Evolutionary conservation across 257 asterid genomes (phyloP).

Genomic region (Prunella vulgaris): DNA sequence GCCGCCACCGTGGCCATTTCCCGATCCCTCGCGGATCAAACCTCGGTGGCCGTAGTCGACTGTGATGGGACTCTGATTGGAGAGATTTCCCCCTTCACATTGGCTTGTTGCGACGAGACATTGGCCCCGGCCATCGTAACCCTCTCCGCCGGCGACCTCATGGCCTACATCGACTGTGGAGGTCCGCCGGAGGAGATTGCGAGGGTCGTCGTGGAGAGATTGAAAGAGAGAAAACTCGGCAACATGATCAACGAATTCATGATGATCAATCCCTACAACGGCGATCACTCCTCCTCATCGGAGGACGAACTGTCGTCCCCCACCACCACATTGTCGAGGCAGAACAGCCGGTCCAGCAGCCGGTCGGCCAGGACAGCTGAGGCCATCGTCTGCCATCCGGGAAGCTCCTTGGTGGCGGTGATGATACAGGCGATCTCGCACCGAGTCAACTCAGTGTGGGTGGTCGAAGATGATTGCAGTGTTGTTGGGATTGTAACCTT

Average conservation of each 20-base stretch:
- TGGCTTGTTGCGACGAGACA: constrained; percentile 56
- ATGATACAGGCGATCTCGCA: constrained; percentile 82
- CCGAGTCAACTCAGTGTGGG: constrained; percentile 87
- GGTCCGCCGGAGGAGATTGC: constrained; percentile 71
- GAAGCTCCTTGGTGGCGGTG: constrained; percentile 85
- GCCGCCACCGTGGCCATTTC: constrained; percentile 41
- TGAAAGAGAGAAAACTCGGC: constrained; percentile 52
- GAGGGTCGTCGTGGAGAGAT: constrained; percentile 44
- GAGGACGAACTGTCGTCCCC: constrained; percentile 53
- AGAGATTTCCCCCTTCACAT: constrained; percentile 68
- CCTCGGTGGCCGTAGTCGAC: constrained; percentile 77
- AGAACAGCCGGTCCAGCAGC: constrained; percentile 32
- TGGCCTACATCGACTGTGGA: constrained; percentile 72
- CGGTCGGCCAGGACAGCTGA: constrained; percentile 61
- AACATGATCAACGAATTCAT: constrained; percentile 52
- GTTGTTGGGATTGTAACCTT: constrained; percentile 80
- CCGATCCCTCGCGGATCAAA: constrained; percentile 42
- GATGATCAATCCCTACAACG: constrained; percentile 3
- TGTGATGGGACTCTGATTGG: constrained; percentile 51
- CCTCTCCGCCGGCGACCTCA: constrained; percentile 74
- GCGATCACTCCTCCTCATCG: constrained; percentile 30
- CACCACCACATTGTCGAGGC: constrained; percentile 13
- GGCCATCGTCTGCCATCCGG: constrained; percentile 72
- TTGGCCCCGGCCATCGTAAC: constrained; percentile 62
- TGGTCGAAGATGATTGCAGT: constrained; percentile 67